Percentiles rank a stretch among this genome's conserved stretches.
These are phyloP conservation scores for Kurtzmaniella quercitrusa DNA, from an alignment of 1,139 yeast species.

Conservation along the genomic window DNA sequence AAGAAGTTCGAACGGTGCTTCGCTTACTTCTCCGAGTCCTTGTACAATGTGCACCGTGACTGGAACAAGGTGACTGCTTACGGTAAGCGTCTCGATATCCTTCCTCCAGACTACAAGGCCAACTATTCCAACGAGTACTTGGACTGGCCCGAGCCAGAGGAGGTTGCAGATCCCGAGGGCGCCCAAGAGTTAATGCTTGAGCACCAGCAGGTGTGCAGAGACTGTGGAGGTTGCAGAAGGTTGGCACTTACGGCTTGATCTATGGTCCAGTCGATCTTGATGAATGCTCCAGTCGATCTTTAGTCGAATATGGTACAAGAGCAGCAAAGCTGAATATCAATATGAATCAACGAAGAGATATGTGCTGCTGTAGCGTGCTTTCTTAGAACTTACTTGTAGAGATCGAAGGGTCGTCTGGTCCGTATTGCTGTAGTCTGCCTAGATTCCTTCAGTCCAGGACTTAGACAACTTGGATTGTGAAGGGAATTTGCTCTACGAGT, in stretches of 20 bases:
- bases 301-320: too few species aligned
- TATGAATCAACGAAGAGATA: too few species aligned
- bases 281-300: too few species aligned
- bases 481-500: too few species aligned
- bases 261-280: too few species aligned
- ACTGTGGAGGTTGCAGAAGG: constrained; percentile 49
- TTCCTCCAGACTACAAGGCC: constrained; percentile 45
- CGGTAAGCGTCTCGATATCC: constrained; percentile 50
- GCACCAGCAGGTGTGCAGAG: constrained; percentile 45
- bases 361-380: too few species aligned
- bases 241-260: constrained; percentile 17
- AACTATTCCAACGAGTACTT: constrained; percentile 51
- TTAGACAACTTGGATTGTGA: too few species aligned
- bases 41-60: constrained; percentile 53
- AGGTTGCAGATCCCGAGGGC: constrained; percentile 40
- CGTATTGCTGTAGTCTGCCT: too few species aligned
- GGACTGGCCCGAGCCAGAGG: constrained; percentile 47
- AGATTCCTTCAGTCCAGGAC: too few species aligned
- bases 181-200: constrained; percentile 44
- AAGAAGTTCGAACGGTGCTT: constrained; percentile 52
- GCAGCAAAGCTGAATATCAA: too few species aligned
- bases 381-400: too few species aligned
- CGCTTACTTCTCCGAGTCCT: constrained; percentile 51
- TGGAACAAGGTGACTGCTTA: constrained; percentile 54
- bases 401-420: too few species aligned